Conservation (phyloP, 768 basidiomycete genomes). For the Boletus reticuloceps region DNA sequence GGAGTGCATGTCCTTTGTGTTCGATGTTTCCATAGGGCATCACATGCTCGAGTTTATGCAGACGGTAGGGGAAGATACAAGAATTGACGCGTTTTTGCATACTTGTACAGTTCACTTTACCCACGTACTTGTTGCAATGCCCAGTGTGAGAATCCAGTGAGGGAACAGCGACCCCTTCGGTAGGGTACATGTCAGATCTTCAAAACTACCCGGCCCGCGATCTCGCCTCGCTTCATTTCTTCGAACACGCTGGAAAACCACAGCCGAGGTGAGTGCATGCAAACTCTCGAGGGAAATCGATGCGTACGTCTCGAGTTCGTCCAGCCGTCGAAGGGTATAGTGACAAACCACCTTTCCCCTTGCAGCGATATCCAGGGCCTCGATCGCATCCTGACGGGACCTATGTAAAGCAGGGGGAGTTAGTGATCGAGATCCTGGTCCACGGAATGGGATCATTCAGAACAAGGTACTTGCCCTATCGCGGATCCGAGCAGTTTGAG, state of each 20-base stretch:
- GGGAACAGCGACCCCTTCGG: too few species aligned
- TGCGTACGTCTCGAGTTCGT: slow-evolving; percentile 28
- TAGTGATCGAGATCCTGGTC: not conserved
- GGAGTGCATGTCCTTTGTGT: too few species aligned
- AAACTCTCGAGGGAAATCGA: not conserved
- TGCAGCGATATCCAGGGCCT: slow-evolving; percentile 44
- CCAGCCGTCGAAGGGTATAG: slow-evolving; percentile 24
- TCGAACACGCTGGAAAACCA: slow-evolving; percentile 14
- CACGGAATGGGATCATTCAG: too few species aligned
- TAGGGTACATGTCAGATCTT: slow-evolving; percentile 10
- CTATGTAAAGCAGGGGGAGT: slow-evolving; percentile 14
- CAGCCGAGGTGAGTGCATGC: not conserved
- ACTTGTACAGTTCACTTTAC: not conserved
- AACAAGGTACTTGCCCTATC: slow-evolving; percentile 13
- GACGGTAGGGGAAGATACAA: too few species aligned
- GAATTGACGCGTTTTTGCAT: too few species aligned
- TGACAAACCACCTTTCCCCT: slow-evolving; percentile 39
- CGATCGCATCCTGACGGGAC: slow-evolving; percentile 44
- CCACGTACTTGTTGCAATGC: too few species aligned
- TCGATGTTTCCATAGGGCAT: too few species aligned
- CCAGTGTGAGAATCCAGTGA: too few species aligned
- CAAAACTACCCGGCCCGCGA: slow-evolving; percentile 20
- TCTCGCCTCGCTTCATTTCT: slow-evolving; percentile 16
- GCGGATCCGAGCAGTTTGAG: slow-evolving; percentile 21
- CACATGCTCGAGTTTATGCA: too few species aligned